These are phyloP conservation scores for Pyropia yezoensis DNA, from an alignment of 23 red algal species.

Conservation along the genomic window DNA sequence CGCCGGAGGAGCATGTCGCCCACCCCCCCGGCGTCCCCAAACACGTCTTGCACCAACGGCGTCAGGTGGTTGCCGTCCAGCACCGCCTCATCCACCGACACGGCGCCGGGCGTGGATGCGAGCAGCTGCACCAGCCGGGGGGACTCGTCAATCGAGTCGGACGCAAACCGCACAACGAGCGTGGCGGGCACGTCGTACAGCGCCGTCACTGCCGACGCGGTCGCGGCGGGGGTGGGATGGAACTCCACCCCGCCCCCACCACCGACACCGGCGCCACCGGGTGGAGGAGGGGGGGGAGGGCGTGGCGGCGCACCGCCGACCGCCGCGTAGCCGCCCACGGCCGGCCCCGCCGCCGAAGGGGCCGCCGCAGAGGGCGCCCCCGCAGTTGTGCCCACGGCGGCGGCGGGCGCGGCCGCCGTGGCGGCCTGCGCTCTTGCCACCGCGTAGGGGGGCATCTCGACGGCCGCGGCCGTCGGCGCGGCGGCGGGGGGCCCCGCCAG, in stretches of 20 bases:
- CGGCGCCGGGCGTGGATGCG: background rate
- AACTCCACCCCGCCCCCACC: conserved; percentile 3
- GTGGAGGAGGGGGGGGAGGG: too few species aligned
- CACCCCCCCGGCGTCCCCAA: too few species aligned
- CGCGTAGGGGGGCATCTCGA: conserved; percentile 19
- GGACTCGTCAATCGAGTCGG: conserved; percentile 41
- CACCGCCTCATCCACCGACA: background rate
- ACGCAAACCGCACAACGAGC: conserved; percentile 21
- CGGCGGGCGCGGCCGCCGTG: too few species aligned
- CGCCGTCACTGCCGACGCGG: background rate
- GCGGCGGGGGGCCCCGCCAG: conserved; percentile 13
- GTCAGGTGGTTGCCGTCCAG: conserved; percentile 17
- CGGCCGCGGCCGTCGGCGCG: background rate
- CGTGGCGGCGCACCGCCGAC: too few species aligned
- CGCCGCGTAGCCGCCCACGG: too few species aligned
- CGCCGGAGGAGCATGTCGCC: too few species aligned
- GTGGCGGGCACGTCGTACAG: conserved; percentile 22
- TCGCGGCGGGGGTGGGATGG: conserved; percentile 15
- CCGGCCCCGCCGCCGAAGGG: too few species aligned
- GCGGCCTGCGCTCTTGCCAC: conserved; percentile 9
- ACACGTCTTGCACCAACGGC: conserved; percentile 23
- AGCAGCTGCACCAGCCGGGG: background rate
- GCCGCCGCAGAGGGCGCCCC: too few species aligned
- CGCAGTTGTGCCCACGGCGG: too few species aligned
- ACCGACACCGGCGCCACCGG: too few species aligned